These are phyloP conservation scores for Dioscorea alata DNA, from an alignment of 106 monocot species.

Conservation along the genomic window DNA sequence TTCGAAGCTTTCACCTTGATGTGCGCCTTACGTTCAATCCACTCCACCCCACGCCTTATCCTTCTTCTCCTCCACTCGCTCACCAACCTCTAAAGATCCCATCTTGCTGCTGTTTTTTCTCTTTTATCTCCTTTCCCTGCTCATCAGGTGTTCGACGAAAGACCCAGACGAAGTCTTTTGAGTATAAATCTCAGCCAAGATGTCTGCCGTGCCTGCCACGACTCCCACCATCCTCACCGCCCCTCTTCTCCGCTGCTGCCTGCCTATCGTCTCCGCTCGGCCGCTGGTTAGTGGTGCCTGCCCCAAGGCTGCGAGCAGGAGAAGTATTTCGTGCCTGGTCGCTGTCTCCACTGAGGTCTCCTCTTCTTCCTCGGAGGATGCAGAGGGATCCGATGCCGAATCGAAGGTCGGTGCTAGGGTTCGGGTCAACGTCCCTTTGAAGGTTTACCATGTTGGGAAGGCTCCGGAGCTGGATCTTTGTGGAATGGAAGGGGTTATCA, in stretches of 20 bases:
- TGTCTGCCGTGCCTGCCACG: neutral
- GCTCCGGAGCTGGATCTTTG: conserved; percentile 62
- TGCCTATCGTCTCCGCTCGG: conserved; percentile 1
- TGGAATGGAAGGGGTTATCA: conserved; percentile 73
- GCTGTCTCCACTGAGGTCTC: conserved; percentile 34
- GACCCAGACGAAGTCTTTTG: neutral
- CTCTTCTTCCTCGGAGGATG: conserved; percentile 13
- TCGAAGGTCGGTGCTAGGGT: conserved; percentile 52
- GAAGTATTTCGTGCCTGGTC: conserved; percentile 32
- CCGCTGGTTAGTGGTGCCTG: neutral
- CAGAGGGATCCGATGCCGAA: conserved; percentile 35
- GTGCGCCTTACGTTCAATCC: neutral
- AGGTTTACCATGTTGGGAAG: conserved; percentile 70
- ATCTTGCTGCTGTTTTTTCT: neutral
- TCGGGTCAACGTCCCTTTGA: conserved; percentile 61
- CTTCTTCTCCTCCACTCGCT: conserved; percentile 1
- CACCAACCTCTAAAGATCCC: neutral
- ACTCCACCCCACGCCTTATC: neutral
- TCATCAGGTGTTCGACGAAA: conserved; percentile 1
- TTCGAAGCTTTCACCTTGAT: neutral
- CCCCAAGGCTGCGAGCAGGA: neutral
- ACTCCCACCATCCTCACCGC: neutral
- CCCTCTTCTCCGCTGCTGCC: neutral
- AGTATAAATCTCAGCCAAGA: neutral
- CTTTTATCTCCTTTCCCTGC: neutral